phyloP scores from a whole-genome alignment of 768 basidiomycete species.

The Hericium rajendrae region DNA sequence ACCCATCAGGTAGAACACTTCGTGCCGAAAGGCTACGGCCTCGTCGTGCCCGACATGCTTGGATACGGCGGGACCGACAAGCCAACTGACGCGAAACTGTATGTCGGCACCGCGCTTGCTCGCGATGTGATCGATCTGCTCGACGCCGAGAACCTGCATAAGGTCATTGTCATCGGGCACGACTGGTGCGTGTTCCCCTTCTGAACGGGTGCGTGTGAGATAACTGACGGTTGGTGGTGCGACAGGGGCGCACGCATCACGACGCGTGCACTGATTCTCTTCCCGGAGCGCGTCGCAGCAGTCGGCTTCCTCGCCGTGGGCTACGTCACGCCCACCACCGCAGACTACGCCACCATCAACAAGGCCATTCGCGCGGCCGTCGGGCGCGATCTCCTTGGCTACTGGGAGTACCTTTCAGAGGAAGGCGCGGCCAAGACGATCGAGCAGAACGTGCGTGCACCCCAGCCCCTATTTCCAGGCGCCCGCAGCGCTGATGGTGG shows the following conservation, averaged over 20 bases:
- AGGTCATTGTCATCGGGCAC: slow-evolving; percentile 25
- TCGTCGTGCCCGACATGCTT: no score
- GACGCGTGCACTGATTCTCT: slow-evolving; percentile 28
- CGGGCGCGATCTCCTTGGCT: slow-evolving; percentile 32
- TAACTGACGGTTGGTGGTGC: no score
- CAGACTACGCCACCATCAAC: slow-evolving; percentile 19
- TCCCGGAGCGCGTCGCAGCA: slow-evolving; percentile 31
- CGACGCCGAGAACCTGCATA: slow-evolving; percentile 18
- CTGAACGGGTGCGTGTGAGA: background rate
- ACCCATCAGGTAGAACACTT: slow-evolving; percentile 30
- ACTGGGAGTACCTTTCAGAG: slow-evolving; percentile 29
- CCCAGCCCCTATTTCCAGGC: no score
- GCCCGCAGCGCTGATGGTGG: no score
- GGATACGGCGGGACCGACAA: slow-evolving; percentile 32
- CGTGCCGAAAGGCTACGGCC: slow-evolving; percentile 21
- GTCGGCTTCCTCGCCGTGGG: slow-evolving; percentile 28
- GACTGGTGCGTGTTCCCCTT: slow-evolving; percentile 21
- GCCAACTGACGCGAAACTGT: slow-evolving; percentile 21
- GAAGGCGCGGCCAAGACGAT: slow-evolving; percentile 24
- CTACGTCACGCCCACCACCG: slow-evolving; percentile 23
- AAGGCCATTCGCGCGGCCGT: slow-evolving; percentile 18
- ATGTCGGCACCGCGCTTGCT: slow-evolving; percentile 17
- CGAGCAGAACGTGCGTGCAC: slow-evolving; percentile 22
- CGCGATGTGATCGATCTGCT: slow-evolving; percentile 27
- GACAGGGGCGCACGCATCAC: slow-evolving; percentile 26